phyloP scores from a whole-genome alignment of 2,329 filamentous ascomycete genomes.

The Chaetomiaceae sp. region DNA sequence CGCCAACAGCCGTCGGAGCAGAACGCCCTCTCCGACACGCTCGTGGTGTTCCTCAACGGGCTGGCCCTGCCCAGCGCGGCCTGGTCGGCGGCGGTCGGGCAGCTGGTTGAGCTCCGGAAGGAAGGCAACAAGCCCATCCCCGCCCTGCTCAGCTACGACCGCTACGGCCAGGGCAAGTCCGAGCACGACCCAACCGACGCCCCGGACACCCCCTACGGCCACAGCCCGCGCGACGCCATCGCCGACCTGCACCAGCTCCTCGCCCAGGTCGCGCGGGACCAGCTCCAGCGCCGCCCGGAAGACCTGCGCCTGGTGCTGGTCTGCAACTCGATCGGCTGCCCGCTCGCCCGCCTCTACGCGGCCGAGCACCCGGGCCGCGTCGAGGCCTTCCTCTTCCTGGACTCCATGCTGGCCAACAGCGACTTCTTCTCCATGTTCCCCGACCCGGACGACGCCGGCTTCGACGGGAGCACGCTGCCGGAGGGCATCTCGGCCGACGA shows the following conservation, averaged over 20 bases:
- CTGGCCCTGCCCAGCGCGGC: slow-evolving; percentile 17
- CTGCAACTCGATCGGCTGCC: slow-evolving; percentile 47
- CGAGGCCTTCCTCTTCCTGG: slow-evolving; percentile 44
- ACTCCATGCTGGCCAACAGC: slow-evolving; percentile 52
- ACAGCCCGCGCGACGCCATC: slow-evolving; percentile 40
- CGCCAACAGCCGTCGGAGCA: not conserved
- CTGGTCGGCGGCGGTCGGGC: slow-evolving; percentile 18
- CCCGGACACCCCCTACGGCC: slow-evolving; percentile 35
- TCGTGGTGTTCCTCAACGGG: slow-evolving; percentile 26
- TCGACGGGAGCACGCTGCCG: slow-evolving; percentile 37
- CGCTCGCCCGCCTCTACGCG: slow-evolving; percentile 46
- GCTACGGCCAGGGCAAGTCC: slow-evolving; percentile 48
- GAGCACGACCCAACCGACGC: slow-evolving; percentile 43
- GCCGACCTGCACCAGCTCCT: slow-evolving; percentile 41
- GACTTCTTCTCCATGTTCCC: slow-evolving; percentile 51
- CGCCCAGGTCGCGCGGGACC: slow-evolving; percentile 31
- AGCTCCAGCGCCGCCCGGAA: slow-evolving; percentile 18
- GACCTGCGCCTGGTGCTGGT: slow-evolving; percentile 37
- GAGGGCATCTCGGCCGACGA: slow-evolving; percentile 31
- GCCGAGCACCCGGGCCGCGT: slow-evolving; percentile 40
- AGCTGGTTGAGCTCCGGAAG: slow-evolving; percentile 11
- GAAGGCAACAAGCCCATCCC: slow-evolving; percentile 23
- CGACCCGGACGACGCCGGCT: slow-evolving; percentile 43
- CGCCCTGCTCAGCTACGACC: slow-evolving; percentile 49
- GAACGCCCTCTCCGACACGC: slow-evolving; percentile 11